A percentile compares a stretch with the other conserved stretches of the same genome.
Evolutionary conservation across 352 stramenopile genomes (phyloP).

Genomic region (Phytophthora ohioensis): DNA sequence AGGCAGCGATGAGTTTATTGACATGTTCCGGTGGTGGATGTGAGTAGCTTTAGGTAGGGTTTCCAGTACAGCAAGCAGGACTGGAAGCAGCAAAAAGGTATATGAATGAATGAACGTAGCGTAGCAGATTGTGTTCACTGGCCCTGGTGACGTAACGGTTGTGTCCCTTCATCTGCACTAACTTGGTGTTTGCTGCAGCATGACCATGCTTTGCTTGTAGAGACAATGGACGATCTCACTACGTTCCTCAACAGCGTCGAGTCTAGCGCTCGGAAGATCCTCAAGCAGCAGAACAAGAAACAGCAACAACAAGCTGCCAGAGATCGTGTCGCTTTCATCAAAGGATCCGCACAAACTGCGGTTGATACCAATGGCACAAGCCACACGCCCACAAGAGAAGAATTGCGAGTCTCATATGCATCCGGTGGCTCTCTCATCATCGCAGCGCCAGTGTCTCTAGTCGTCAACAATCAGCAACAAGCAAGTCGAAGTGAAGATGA

Average conservation of each 20-base stretch:
- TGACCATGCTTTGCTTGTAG: constrained; percentile 29
- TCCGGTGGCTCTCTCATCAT: constrained; percentile 64
- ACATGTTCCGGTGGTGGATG: constrained; percentile 52
- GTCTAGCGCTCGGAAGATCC: constrained; percentile 75
- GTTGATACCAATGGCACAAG: constrained; percentile 24
- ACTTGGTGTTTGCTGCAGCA: constrained; percentile 2
- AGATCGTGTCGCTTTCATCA: constrained; percentile 55
- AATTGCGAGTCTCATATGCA: constrained; percentile 67
- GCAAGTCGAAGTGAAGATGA: constrained; percentile 45
- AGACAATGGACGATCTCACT: constrained; percentile 74
- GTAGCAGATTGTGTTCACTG: neutral
- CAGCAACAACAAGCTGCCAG: constrained; percentile 65
- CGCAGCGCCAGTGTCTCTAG: constrained; percentile 37
- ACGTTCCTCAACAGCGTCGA: constrained; percentile 86
- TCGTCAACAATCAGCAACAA: constrained; percentile 24
- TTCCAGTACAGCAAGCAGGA: constrained; percentile 1
- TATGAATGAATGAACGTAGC: constrained; percentile 31
- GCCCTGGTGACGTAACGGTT: constrained; percentile 15
- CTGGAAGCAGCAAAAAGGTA: constrained; percentile 23
- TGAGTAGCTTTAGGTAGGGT: constrained; percentile 35
- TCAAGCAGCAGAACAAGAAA: constrained; percentile 86
- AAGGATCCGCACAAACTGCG: constrained; percentile 26
- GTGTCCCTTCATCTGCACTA: constrained; percentile 30
- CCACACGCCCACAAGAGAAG: constrained; percentile 53
- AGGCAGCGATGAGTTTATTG: constrained; percentile 32